Evolutionary conservation across 2,329 filamentous ascomycete species (phyloP), one percentile per base, ranked within the genome.

Genomic region (Beauveria caledonica): DNA sequence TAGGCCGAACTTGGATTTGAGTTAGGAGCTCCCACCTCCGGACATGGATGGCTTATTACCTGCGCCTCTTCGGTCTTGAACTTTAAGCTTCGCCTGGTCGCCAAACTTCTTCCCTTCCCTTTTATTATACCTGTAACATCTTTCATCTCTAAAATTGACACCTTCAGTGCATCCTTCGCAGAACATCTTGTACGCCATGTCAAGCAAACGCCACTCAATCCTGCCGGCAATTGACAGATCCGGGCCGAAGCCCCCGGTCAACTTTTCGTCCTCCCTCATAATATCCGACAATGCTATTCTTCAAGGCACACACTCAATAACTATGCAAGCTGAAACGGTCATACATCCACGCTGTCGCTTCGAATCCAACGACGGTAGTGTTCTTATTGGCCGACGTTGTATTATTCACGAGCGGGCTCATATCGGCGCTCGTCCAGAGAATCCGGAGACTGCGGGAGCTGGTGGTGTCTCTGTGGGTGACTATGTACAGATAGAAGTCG

Each of bases 291-390:
- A 81, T 62, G 84, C 85, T 11, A 75, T 83, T 19, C 75, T 88
- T 19, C 84, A 78, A 19, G 94, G 94, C 64, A 86, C 83, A 2
- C 83, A 95, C 70, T 86, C 85, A 1, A 90, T 99, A 64, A 87
- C 85, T 49, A 85, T 97, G 64, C 87, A 87, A 60, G 81, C 89
- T 25, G 86, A 91, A 68, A 87, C 85, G 3, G 83, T 97, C 7
- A 76, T 99, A n/a, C 93, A 97, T 68, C 92, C 94, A 1, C 89
- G 92, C 53, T 84, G 87, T 17, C 86, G 87, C 63, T 82, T 97
- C 60, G 89, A 92, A 68, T 88, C 93, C 9, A 85, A 86, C 61
- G 80, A 87, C 56, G 91, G 91, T 5, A 87, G 91, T 48, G 86
- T 97, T 65, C 86, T 86, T 29, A 83, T 96, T 62, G 92, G 92